A percentile compares a stretch with the other conserved stretches of the same genome.
phyloP scores from a whole-genome alignment of 192 early-diverging fungal genomes.

The Pecoramyces ruminantium region DNA sequence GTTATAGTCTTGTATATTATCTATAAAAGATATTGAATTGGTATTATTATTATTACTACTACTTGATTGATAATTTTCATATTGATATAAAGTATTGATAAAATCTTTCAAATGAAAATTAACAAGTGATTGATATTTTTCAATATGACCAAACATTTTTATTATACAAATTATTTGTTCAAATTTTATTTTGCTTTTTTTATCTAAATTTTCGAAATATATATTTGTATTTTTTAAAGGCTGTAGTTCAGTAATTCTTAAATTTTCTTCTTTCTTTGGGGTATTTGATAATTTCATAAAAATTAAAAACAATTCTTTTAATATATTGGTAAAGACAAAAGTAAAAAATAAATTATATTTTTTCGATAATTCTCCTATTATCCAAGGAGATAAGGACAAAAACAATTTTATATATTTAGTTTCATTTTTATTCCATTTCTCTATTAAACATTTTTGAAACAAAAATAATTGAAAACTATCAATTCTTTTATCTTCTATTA shows the following conservation, averaged over 20 bases:
- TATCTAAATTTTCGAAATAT: not conserved
- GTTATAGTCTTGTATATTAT: not conserved
- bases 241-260: not conserved
- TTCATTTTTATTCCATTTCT: not conserved
- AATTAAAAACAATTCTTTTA: not conserved
- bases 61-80: not conserved
- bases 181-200: not conserved
- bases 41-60: not conserved
- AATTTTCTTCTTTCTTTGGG: not conserved
- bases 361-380: not conserved
- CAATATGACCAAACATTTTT: not conserved
- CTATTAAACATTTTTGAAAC: not conserved
- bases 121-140: not conserved
- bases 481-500: not conserved
- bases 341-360: not conserved
- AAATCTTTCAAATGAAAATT: not conserved
- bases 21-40: not conserved
- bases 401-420: not conserved
- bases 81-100: not conserved
- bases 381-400: not conserved
- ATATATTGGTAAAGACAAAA: not conserved
- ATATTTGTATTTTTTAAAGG: not conserved
- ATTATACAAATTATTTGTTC: not conserved
- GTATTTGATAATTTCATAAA: not conserved
- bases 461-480: not conserved